These are phyloP conservation scores for Yueomyces sp. DNA, from an alignment of 805 yeast genomes.

Conservation along the genomic window DNA sequence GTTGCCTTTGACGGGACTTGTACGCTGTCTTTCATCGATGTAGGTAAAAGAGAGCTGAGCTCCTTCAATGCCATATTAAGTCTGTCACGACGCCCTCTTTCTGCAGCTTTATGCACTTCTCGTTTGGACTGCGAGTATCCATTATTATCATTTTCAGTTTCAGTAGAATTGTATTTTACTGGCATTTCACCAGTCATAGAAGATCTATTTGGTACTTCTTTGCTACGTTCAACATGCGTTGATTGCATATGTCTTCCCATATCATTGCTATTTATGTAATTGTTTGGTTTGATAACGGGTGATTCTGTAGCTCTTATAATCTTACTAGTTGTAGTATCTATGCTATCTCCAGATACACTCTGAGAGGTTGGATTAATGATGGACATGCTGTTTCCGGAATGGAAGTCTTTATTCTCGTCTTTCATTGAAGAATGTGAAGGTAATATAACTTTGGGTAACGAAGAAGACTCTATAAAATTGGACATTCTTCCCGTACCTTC, in stretches of 20 bases:
- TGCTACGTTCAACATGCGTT: background rate
- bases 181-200: background rate
- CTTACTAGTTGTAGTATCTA: conserved; percentile 1
- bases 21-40: conserved; percentile 40
- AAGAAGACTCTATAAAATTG: background rate
- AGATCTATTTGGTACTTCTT: background rate
- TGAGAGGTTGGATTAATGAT: background rate
- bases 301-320: conserved; percentile 16
- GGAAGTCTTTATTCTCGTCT: too few species aligned
- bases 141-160: background rate
- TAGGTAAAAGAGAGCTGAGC: conserved; percentile 55
- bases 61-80: conserved; percentile 81
- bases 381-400: too few species aligned
- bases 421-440: conserved; percentile 9
- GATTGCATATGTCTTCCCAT: background rate
- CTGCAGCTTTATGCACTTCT: conserved; percentile 73
- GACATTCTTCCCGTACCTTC: background rate
- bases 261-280: background rate
- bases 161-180: background rate
- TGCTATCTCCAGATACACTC: background rate
- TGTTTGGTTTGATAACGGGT: conserved; percentile 15
- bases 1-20: conserved; percentile 81
- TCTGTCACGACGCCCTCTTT: conserved; percentile 89
- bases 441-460: conserved; percentile 11
- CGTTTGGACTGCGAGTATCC: conserved; percentile 1